Percentiles rank a stretch among this genome's conserved stretches.
These are phyloP conservation scores for Tylopilus intermedius DNA, from an alignment of 768 basidiomycete species.

Conservation along the genomic window DNA sequence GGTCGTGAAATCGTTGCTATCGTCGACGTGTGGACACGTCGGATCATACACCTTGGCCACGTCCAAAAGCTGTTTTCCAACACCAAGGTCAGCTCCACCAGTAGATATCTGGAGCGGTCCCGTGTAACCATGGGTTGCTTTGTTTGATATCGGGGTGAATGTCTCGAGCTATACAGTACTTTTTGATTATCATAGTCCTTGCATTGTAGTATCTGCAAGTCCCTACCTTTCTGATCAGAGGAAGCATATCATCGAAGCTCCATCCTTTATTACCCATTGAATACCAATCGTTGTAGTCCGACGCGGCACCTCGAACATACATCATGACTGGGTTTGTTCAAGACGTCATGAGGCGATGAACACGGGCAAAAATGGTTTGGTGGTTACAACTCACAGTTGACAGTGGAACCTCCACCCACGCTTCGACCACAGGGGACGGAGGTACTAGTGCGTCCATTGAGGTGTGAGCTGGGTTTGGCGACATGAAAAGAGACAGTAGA, in stretches of 20 bases:
- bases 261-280: slow-evolving; percentile 52
- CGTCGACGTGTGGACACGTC: slow-evolving; percentile 38
- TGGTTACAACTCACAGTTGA: slow-evolving; percentile 45
- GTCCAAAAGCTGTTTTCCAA: slow-evolving; percentile 44
- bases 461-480: slow-evolving; percentile 36
- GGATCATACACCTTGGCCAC: slow-evolving; percentile 46
- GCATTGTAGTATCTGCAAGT: no score
- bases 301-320: slow-evolving; percentile 56
- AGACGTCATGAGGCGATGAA: no score
- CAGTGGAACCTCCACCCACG: slow-evolving; percentile 58
- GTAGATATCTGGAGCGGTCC: slow-evolving; percentile 28
- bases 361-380: background rate
- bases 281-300: slow-evolving; percentile 62
- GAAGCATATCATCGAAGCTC: slow-evolving; percentile 54
- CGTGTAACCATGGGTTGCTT: slow-evolving; percentile 33
- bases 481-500: slow-evolving; percentile 36
- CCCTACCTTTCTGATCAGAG: slow-evolving; percentile 51
- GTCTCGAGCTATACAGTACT: slow-evolving; percentile 29
- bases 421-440: slow-evolving; percentile 44
- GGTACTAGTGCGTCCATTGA: slow-evolving; percentile 41
- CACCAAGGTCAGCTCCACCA: background rate
- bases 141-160: slow-evolving; percentile 29
- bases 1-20: slow-evolving; percentile 41
- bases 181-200: no score
- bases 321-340: slow-evolving; percentile 31